A percentile compares a stretch with the other conserved stretches of the same genome.
Conservation (phyloP, 2,329 filamentous ascomycete species). For the Lachnellula hyalina region DNA sequence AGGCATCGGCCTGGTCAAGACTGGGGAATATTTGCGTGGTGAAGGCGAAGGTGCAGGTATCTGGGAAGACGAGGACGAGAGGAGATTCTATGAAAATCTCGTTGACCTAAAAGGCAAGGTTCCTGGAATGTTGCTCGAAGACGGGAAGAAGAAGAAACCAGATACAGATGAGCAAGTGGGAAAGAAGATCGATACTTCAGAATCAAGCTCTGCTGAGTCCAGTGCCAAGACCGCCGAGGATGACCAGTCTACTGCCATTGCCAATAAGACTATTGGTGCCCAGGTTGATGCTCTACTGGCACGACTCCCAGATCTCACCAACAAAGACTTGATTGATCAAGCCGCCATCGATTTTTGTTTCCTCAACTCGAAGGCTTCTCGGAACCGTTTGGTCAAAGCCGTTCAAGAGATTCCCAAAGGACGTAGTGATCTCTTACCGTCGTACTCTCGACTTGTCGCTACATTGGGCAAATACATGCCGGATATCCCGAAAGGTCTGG, state of each 20-base stretch:
- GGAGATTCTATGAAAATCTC: slow-evolving; percentile 95
- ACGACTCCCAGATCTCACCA: slow-evolving; percentile 84
- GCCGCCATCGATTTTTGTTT: slow-evolving; percentile 96
- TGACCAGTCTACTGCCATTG: slow-evolving; percentile 88
- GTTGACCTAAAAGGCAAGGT: slow-evolving; percentile 95
- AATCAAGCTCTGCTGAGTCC: slow-evolving; percentile 37
- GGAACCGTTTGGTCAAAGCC: slow-evolving; percentile 88
- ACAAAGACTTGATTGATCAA: slow-evolving; percentile 87
- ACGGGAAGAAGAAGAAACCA: slow-evolving; percentile 86
- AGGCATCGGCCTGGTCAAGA: slow-evolving; percentile 88
- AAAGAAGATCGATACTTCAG: slow-evolving; percentile 61
- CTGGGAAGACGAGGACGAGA: slow-evolving; percentile 97
- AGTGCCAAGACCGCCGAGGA: slow-evolving; percentile 53
- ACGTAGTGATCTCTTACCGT: slow-evolving; percentile 81
- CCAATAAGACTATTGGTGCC: slow-evolving; percentile 94
- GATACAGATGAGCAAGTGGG: slow-evolving; percentile 78
- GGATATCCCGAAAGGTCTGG: slow-evolving; percentile 86
- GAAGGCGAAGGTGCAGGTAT: slow-evolving; percentile 89
- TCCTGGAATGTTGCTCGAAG: slow-evolving; percentile 86
- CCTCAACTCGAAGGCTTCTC: slow-evolving; percentile 94
- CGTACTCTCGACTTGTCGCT: slow-evolving; percentile 88
- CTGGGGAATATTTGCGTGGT: slow-evolving; percentile 85
- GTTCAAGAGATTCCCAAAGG: slow-evolving; percentile 94
- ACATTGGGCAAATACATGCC: slow-evolving; percentile 91
- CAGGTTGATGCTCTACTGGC: slow-evolving; percentile 89